A percentile compares a stretch with the other conserved stretches of the same genome.
Evolutionary conservation across 169 alveolate genomes (phyloP).

Genomic region (Eimeria zaria): DNA sequence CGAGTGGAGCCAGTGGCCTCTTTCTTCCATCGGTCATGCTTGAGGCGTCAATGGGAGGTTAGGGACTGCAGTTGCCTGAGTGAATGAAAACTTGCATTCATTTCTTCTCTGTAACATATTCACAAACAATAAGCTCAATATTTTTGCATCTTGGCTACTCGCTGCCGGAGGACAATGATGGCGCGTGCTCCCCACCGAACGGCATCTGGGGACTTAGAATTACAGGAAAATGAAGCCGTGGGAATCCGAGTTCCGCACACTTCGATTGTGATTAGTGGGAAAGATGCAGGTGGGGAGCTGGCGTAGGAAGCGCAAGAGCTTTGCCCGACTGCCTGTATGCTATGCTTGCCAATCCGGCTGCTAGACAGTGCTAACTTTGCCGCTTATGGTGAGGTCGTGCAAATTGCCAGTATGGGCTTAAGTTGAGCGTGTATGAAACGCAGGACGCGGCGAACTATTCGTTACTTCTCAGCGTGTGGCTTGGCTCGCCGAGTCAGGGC

Average conservation of each 20-base stretch:
- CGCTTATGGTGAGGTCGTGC: background rate
- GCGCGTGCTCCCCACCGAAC: slow-evolving; percentile 51
- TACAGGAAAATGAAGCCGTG: slow-evolving; percentile 39
- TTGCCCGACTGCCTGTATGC: background rate
- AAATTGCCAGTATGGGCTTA: background rate
- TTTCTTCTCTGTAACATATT: background rate
- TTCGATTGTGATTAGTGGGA: slow-evolving; percentile 32
- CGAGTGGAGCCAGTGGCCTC: background rate
- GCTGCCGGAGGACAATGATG: slow-evolving; percentile 3
- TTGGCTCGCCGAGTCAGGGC: slow-evolving; percentile 79
- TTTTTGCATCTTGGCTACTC: background rate
- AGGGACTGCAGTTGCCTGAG: slow-evolving; percentile 10
- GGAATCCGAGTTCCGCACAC: slow-evolving; percentile 37
- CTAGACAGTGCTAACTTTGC: background rate
- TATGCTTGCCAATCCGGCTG: background rate
- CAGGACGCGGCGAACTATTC: slow-evolving; percentile 78
- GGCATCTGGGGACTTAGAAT: slow-evolving; percentile 46
- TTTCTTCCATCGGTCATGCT: slow-evolving; percentile 10
- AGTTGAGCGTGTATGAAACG: background rate
- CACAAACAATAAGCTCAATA: background rate
- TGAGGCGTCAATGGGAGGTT: background rate
- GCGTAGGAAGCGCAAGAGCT: background rate
- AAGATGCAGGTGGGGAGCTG: slow-evolving; percentile 54
- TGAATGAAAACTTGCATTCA: background rate
- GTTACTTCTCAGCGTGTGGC: slow-evolving; percentile 80